A percentile compares a stretch with the other conserved stretches of the same genome.
Conservation (phyloP, 805 yeast species). For the Sporopachydermia lactativora region DNA sequence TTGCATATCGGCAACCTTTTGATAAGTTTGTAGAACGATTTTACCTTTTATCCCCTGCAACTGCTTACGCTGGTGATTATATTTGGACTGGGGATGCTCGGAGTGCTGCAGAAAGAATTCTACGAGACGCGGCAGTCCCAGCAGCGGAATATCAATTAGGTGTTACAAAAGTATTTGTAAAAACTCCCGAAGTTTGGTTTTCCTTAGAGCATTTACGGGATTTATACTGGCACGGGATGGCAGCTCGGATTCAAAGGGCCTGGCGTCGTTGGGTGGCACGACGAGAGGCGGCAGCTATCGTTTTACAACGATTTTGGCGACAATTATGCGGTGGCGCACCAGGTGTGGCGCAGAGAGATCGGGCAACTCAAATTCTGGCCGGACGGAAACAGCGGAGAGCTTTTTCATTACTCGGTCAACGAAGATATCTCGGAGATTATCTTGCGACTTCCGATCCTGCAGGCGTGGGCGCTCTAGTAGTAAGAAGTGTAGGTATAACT, state of each 20-base stretch:
- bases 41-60: conserved; percentile 70
- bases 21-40: conserved; percentile 94
- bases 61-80: conserved; percentile 84
- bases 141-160: conserved; percentile 80
- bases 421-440: conserved; percentile 93
- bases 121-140: conserved; percentile 57
- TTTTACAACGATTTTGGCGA: conserved; percentile 73
- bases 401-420: conserved; percentile 71
- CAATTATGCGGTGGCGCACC: conserved; percentile 68
- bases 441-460: conserved; percentile 69
- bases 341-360: conserved; percentile 72
- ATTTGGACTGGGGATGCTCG: conserved; percentile 49
- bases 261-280: conserved; percentile 76
- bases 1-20: conserved; percentile 93
- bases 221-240: conserved; percentile 96
- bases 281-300: conserved; percentile 76
- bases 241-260: conserved; percentile 93
- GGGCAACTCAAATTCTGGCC: conserved; percentile 56
- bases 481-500: conserved; percentile 48
- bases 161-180: conserved; percentile 81
- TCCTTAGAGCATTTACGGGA: conserved; percentile 95
- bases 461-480: conserved; percentile 62
- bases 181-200: conserved; percentile 92
- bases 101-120: conserved; percentile 38
- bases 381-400: conserved; percentile 82